Conservation (phyloP, 768 basidiomycete genomes). For the Amanita molliuscula region DNA sequence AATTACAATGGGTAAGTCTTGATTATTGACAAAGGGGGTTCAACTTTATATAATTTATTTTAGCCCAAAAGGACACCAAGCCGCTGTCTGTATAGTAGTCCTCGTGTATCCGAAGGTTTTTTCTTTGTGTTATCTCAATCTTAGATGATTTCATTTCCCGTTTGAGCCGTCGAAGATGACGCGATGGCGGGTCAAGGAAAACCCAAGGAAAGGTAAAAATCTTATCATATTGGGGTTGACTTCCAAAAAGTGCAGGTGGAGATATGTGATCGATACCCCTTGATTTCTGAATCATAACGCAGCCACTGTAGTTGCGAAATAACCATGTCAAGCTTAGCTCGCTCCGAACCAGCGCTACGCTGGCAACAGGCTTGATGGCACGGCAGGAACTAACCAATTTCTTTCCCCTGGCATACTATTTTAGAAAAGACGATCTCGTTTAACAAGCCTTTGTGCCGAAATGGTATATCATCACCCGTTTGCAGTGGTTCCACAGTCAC, state of each 20-base stretch:
- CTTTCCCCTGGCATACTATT: no score
- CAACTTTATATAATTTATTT: background rate
- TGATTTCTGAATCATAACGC: background rate
- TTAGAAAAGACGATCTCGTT: no score
- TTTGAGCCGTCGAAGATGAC: background rate
- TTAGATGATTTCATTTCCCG: background rate
- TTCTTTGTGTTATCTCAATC: background rate
- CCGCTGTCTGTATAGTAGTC: slow-evolving; percentile 21
- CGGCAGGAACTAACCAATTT: no score
- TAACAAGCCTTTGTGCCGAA: no score
- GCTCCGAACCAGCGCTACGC: background rate
- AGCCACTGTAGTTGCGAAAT: background rate
- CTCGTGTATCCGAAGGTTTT: background rate
- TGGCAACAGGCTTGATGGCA: no score
- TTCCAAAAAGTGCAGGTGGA: background rate
- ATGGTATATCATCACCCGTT: no score
- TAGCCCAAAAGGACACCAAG: slow-evolving; percentile 33
- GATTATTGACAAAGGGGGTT: background rate
- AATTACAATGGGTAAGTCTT: slow-evolving; percentile 51
- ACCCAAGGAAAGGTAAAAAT: background rate
- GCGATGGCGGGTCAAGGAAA: background rate
- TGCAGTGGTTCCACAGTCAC: no score
- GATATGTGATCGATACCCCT: background rate
- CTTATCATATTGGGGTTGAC: background rate
- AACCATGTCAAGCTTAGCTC: background rate